Base-by-base conservation (phyloP, 805 yeast genomes). In the Gaillardinia entomophila region DNA sequence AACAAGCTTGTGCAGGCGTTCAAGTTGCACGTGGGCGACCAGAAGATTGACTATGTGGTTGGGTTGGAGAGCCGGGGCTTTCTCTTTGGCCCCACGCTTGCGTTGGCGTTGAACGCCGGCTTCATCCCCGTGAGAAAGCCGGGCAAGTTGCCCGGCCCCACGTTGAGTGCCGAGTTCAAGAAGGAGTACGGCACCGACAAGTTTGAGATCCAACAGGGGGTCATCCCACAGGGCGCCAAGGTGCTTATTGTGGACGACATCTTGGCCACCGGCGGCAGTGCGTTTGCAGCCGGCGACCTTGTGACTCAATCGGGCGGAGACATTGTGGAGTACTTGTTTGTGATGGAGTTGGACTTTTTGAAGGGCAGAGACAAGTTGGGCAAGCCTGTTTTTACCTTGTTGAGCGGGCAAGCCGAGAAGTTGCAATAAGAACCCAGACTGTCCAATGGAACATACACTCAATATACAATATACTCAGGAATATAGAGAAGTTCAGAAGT, bases 1-100 rank as follows among this genome's bases (percentile, higher is more conserved):
- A 80, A 82, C 53, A 81, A 83, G 53, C 70, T 92, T 36, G 67
- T 92, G 28, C 76, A 73, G 44, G 95, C 95, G 12, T 83, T 90
- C 66, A 76, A 81, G 60, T 52, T 75, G 34, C 94, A 87, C 53
- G 54, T 92, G 37, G 66, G 66, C 42, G 68, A 67, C 38, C 66
- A 68, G 41, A 75, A 79, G 44, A 77, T 94, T 41, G 97, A 92
- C 54, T 90, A 82, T 54, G 72, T 92, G 39, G 87, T 92, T 31
- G 99, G 97, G 29, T 73, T 92, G 45, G 99, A 92, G 62, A 84
- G 97, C 31, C 81, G 99, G 62, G 99, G 99, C 3, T 92, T 92
- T 59, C 69, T 92, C 37, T 90, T 92, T 51, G 99, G 97, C 11
- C 99, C 99, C 28, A 68, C 97, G 23, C 71, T 92, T 46, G 98